These are phyloP conservation scores for Carpinus fangiana DNA, from an alignment of 306 rosid species.

Conservation along the genomic window DNA sequence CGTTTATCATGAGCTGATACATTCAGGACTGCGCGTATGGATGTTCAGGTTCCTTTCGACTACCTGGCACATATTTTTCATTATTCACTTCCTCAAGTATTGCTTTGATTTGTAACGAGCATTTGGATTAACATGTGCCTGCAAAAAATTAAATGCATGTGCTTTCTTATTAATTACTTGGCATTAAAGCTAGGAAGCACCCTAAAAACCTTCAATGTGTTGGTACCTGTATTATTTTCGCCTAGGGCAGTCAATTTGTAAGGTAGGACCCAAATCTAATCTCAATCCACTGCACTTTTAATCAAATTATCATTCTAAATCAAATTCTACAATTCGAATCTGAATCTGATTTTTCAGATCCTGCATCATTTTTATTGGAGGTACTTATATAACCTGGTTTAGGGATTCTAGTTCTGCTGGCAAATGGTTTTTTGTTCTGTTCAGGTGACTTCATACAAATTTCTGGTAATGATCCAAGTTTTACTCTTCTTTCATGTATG, in stretches of 20 bases:
- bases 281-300: background rate
- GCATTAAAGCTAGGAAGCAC: background rate
- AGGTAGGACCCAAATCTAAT: background rate
- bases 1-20: constrained; percentile 65
- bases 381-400: background rate
- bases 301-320: background rate
- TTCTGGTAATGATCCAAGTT: constrained; percentile 4
- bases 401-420: constrained; percentile 10
- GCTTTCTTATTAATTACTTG: background rate
- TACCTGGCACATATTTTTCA: background rate
- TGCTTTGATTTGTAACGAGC: background rate
- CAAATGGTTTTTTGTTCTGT: background rate
- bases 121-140: background rate
- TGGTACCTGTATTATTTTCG: background rate
- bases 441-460: background rate
- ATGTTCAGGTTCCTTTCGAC: constrained; percentile 66
- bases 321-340: background rate
- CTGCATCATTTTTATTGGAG: background rate
- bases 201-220: background rate
- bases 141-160: background rate
- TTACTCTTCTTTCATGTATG: constrained; percentile 4
- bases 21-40: constrained; percentile 75
- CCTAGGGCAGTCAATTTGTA: background rate
- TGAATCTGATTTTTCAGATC: background rate
- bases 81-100: background rate